Base-by-base conservation (phyloP, 2,329 filamentous ascomycete species). In the Penicillium sp. region DNA sequence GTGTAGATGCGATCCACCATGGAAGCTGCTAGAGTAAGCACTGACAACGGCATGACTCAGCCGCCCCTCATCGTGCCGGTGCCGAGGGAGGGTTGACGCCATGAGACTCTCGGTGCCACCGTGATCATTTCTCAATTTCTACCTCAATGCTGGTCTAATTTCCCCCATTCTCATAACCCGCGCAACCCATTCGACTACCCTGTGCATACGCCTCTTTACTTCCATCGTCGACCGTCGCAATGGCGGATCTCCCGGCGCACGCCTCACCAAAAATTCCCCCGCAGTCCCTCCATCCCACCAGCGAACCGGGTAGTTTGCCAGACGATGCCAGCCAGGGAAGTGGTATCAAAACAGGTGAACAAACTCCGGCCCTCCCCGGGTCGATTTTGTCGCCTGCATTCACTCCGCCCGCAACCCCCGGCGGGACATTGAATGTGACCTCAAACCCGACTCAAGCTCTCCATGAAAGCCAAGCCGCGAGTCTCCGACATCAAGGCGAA, bases 201-300 rank as follows among this genome's bases (percentile, higher is more conserved):
- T n/a, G 7, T 29, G 21, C n/a, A 31, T n/a, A 24, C 31, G 14
- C 36, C 45, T 37, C 37, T 28, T 16, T 26, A 24, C 19, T 52
- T 51, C 55, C 50, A 44, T 58, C 43, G 26, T 42, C 54, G 21
- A 52, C 57, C 47, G 56, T 58, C 64, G 68, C 63, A 60, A 84
- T 84, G 82, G 74, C 79, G 42, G 77, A 82, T 53, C 75, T 84
- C 55, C 82, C 83, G n/a, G 78, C 81, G 34, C 81, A 83, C 65
- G 75, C 79, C 52, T 82, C 81, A 37, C 79, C 80, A 21, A 73
- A 75, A 58, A 73, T 83, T 51, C 68, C 78, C 51, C 74, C 78
- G 55, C 71, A 72, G 54, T 63, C 66, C 10, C 60, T 64, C 55
- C 28, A 42, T 18, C 46, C 33, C 31, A 50, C 52, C 34, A 51